Percentiles rank a stretch among this genome's conserved stretches.
phyloP scores from a whole-genome alignment of 2,329 filamentous ascomycete genomes.

The Fusarium sp. region DNA sequence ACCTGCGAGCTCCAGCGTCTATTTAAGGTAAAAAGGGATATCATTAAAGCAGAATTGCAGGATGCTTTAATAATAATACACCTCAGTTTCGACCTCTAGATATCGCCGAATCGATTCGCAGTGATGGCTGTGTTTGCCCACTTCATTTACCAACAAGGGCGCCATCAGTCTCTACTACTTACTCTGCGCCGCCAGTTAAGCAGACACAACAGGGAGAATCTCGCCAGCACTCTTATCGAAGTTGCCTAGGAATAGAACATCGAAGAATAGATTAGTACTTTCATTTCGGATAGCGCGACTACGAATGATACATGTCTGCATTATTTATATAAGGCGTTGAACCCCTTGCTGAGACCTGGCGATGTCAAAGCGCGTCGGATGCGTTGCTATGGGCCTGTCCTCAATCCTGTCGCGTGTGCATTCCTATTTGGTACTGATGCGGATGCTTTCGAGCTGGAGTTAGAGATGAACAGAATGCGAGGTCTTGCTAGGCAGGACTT shows the following conservation, averaged over 20 bases:
- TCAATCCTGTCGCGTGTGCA: constrained; percentile 1
- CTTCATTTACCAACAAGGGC: background rate
- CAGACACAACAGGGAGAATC: background rate
- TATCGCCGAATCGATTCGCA: background rate
- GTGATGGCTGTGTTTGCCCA: background rate
- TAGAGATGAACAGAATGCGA: background rate
- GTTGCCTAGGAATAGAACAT: background rate
- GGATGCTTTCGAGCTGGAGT: background rate
- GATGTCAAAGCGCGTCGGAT: background rate
- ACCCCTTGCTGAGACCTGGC: background rate
- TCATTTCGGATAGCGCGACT: background rate
- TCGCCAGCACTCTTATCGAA: background rate
- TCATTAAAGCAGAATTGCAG: background rate
- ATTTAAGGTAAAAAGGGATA: background rate
- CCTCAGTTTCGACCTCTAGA: background rate
- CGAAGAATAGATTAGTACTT: background rate
- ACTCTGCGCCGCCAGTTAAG: background rate
- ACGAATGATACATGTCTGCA: background rate
- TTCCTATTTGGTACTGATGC: constrained; percentile 6
- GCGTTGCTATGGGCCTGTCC: background rate
- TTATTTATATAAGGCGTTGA: background rate
- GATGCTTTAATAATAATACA: background rate
- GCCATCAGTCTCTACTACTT: background rate
- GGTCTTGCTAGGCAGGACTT: background rate
- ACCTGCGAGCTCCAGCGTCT: background rate